Base-by-base conservation (phyloP, 176 grass and related monocot species). In the Neostapfia colusana region DNA sequence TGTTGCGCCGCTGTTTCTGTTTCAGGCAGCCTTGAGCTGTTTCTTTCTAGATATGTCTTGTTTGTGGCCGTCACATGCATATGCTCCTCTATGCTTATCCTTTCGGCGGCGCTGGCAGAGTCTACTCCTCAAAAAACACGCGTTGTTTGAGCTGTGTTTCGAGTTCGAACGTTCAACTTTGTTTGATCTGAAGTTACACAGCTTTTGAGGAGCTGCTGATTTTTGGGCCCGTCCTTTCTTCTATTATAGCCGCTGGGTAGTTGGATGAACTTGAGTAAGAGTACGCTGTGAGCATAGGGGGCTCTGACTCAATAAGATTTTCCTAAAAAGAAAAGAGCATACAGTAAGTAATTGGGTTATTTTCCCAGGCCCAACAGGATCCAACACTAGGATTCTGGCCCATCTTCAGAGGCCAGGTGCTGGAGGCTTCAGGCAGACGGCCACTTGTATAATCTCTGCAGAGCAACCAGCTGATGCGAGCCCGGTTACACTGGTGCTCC, bases 1-100 rank as follows among this genome's bases (percentile, higher is more conserved):
- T 31, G 51, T 31, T 55, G 64, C 27, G 73, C 42, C 77, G 70
- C 67, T 68, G 84, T 86, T 86, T 86, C 61, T 67, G 62, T 5
- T 67, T 12, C 13, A 9, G 6, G 38, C 7, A 26, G 75, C 45
- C 44, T 18, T n/a, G n/a, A n/a, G 15, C 17, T 5, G 45, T 64
- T 78, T 70, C 17, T 8, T 31, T 31, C 6, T 40, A 40, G 45
- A 31, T 35, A 39, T 67, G 38, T 4, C 15, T 7, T 7, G 69
- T 67, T 7, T 7, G 69, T 67, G 76, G 69, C 62, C 17, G 4
- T 23, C 70, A 81, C 69, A 80, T 86, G 84, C 61, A 62, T 70
- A 54, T 34, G 42, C 34, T 16, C 38, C 13, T 20, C 1, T 9
- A 65, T n/a, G 59, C 24, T 78, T 65, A 10, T 12, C 4, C 70